Percentiles rank a stretch among this genome's conserved stretches.
Evolutionary conservation across 257 asterid genomes (phyloP).

Genomic region (Ophiorrhiza pumila): DNA sequence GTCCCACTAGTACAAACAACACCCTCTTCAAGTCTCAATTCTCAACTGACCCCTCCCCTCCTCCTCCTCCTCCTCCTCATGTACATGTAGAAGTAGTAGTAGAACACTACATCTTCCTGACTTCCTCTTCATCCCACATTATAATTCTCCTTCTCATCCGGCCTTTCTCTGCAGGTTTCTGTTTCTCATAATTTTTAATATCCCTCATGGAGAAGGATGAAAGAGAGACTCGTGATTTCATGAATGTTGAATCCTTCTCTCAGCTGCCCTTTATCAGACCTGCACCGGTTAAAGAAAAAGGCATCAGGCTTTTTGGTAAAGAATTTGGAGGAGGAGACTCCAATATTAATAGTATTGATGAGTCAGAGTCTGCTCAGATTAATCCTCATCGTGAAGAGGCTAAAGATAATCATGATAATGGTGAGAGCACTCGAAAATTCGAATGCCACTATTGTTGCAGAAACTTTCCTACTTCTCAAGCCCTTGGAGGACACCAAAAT

Average conservation of each 20-base stretch:
- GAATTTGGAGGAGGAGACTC: conserved; percentile 44
- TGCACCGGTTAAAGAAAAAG: conserved; percentile 36
- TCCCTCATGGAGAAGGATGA: conserved; percentile 52
- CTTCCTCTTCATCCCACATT: conserved; percentile 11
- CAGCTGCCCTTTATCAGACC: conserved; percentile 89
- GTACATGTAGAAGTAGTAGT: conserved; percentile 3
- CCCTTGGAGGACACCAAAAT: conserved; percentile 93
- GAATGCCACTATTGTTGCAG: conserved; percentile 89
- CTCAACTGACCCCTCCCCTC: neutral
- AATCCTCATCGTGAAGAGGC: neutral
- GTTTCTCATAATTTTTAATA: neutral
- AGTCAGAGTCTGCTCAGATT: conserved; percentile 17
- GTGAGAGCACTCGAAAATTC: conserved; percentile 45
- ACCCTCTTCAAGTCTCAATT: neutral
- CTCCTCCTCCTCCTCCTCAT: neutral
- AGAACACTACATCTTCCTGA: conserved; percentile 1
- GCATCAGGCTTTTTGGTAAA: conserved; percentile 78
- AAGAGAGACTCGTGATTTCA: conserved; percentile 71
- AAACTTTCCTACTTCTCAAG: conserved; percentile 92
- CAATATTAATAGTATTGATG: neutral
- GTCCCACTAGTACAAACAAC: conserved; percentile 32
- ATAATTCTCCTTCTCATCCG: neutral
- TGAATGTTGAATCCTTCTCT: conserved; percentile 89
- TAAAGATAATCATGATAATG: conserved; percentile 21
- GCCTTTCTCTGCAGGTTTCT: too few relatives aligned